Evolutionary conservation across 139 green algal genomes (phyloP).

Genomic region (Gonium pectorale): DNA sequence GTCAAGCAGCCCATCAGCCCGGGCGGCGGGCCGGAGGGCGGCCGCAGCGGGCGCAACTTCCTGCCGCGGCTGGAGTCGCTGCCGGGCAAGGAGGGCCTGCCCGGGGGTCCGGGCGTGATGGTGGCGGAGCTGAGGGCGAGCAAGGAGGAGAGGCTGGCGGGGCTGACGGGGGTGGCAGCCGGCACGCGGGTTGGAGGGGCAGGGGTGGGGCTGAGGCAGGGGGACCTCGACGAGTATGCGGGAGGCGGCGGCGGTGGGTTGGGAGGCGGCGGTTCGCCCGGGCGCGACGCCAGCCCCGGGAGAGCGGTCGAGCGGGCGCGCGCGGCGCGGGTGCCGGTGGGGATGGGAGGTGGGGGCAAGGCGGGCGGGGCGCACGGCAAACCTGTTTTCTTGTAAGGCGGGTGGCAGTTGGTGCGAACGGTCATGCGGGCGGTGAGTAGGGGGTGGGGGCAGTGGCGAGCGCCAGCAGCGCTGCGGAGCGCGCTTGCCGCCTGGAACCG

Average conservation of each 20-base stretch:
- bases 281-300: slow-evolving; percentile 23
- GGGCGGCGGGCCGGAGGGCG: background rate
- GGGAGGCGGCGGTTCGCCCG: background rate
- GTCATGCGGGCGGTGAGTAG: too few relatives aligned
- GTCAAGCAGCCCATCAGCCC: background rate
- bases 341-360: background rate
- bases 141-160: slow-evolving; percentile 36
- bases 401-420: too few relatives aligned
- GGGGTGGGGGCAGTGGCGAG: too few relatives aligned
- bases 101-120: slow-evolving; percentile 47
- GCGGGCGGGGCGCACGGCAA: background rate
- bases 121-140: slow-evolving; percentile 39
- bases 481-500: too few relatives aligned
- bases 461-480: too few relatives aligned
- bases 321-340: background rate
- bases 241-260: background rate
- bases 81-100: slow-evolving; percentile 7
- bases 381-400: slow-evolving; percentile 25
- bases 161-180: background rate
- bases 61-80: slow-evolving; percentile 53
- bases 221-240: slow-evolving; percentile 28
- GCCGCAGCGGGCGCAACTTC: slow-evolving; percentile 31
- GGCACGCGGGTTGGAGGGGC: background rate
- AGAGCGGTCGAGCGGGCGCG: slow-evolving; percentile 26
- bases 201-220: background rate